Base-by-base conservation (phyloP, 139 green algal genomes). In the Chloropicon primus region DNA sequence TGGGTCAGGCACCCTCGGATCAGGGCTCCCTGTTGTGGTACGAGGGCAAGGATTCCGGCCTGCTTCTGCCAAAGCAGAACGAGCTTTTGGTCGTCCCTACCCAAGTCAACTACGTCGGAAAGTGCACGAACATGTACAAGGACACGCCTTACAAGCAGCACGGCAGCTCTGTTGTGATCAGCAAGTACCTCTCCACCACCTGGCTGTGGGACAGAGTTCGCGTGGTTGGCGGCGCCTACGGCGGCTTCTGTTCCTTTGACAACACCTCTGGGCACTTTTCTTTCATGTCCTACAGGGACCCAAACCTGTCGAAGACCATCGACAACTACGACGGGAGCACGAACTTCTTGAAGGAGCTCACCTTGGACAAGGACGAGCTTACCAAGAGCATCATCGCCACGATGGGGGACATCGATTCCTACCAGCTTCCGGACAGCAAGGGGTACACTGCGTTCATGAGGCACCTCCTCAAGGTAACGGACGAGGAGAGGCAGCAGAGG, bases 91-190 rank as follows among this genome's bases (percentile, higher is more conserved):
- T 90, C 21, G 93, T 99, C 62, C 95, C 95, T 71, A 62, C 74
- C 25, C 92, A 98, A 91, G 95, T 99, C 10, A 98, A 97, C 89
- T 99, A 99, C 75, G 95, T 99, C n/a, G 93, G 90, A 81, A 99
- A 99, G 88, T 91, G 81, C 1, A 92, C 83, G 81, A 97, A 99
- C 86, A 83, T 99, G 85, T 99, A 97, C 83, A 73, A 85, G 53
- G 91, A 98, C 62, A 88, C 86, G 0, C 94, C 91, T 76, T 98
- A 99, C 87, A 54, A 97, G 83, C 88, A 98, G 41, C 77, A 82
- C 24, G 95, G 95, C 23, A 83, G 86, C 22, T 81, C 88, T 2
- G 97, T 97, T 81, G 95, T 99, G 5, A 92, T 98, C 80, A 94
- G 93, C 86, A 99, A 99, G 90, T 82, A 92, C 76, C 85, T 99